Base-by-base conservation (phyloP, 257 asterid genomes). In the Solanum gracilifrons region DNA sequence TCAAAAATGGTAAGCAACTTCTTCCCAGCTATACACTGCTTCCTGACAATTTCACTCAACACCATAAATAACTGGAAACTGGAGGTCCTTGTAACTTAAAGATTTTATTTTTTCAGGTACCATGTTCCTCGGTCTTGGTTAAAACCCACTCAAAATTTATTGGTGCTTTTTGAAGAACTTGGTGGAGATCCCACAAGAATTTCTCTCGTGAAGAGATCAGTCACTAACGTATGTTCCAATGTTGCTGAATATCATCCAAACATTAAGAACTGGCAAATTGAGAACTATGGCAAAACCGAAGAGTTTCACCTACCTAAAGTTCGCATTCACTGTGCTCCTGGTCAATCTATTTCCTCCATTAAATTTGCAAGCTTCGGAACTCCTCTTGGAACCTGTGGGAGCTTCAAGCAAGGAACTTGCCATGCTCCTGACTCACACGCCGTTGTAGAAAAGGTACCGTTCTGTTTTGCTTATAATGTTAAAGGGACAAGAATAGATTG, bases 361-460 rank as follows among this genome's bases (percentile, higher is more conserved):
- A 94, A 95, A 90, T 97, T 97, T 90, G 99, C 99, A 15, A 97
- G 99, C 95, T 97, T 95, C 29, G 99, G 99, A 89, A 97, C 98
- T 85, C 96, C 99, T 73, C 85, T 89, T 3, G 99, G 99, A 79
- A 94, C 95, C 35, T 97, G 99, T 85, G 99, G 99, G 69, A 93
- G 87, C 86, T 95, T 97, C 94, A 93, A 92, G 93, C 92, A 92
- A 89, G 99, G 99, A 91, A 79, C 93, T 60, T 97, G 99, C 94
- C 98, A 97, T 90, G 94, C 99, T 90, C 89, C 97, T 62, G 87
- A 92, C 75, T 94, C 99, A 3, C 68, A 91, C 13, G 31, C 89
- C 86, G 91, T 89, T 90, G 27, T 95, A 48, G 95, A 95, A 89
- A 93, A 92, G 99, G 99, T 97, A 92, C 18, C 74, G 39, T 48